These are phyloP conservation scores for Gamarada debralockiae DNA, from an alignment of 495 filamentous ascomycete species.

Conservation along the genomic window DNA sequence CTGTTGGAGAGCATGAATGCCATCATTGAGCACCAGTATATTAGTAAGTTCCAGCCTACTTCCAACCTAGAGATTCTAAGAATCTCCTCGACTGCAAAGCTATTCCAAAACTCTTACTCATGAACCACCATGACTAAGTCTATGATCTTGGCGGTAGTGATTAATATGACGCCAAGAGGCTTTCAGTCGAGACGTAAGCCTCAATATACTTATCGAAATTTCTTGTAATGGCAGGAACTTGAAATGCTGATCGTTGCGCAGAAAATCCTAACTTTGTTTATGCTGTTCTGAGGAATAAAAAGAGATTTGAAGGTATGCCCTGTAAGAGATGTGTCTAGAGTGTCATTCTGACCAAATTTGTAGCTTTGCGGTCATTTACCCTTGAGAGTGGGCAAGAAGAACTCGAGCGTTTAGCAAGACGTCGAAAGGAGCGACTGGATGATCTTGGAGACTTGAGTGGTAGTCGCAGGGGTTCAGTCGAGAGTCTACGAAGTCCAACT, in stretches of 20 bases:
- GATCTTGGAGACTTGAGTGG: conserved; percentile 40
- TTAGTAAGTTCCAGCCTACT: conserved; percentile 46
- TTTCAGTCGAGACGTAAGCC: conserved; percentile 16
- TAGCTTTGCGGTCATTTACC: conserved; percentile 81
- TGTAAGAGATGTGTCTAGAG: no score
- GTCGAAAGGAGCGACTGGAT: conserved; percentile 62
- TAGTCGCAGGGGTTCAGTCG: conserved; percentile 57
- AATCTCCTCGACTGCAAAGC: neutral
- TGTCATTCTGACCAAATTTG: neutral
- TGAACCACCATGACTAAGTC: neutral
- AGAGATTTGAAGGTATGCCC: conserved; percentile 63
- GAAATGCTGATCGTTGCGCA: conserved; percentile 24
- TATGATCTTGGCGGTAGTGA: neutral
- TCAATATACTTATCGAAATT: no score
- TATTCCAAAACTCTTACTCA: neutral
- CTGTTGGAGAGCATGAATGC: conserved; percentile 89
- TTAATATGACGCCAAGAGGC: conserved; percentile 14
- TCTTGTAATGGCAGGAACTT: no score
- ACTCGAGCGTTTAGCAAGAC: conserved; percentile 74
- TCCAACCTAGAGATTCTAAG: neutral
- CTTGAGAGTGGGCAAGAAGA: conserved; percentile 94
- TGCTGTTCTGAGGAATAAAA: conserved; percentile 71
- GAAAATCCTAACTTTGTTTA: conserved; percentile 84
- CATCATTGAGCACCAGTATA: conserved; percentile 88
- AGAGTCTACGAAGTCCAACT: conserved; percentile 66